Base-by-base conservation (phyloP, 2,329 filamentous ascomycete species). In the Pyrenochaeta sp. region DNA sequence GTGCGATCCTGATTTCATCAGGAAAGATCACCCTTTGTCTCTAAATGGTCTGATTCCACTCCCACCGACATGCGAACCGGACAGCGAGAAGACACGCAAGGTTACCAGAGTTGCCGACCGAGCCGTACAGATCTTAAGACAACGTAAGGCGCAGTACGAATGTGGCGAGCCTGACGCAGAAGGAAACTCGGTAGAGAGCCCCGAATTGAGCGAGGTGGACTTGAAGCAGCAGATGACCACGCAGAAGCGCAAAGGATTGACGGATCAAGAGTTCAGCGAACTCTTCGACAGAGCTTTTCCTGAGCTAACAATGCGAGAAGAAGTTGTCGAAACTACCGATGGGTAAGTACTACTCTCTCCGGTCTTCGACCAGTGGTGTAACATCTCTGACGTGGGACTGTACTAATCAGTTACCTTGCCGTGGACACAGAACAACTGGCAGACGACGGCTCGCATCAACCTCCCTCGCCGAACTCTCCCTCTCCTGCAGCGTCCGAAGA, bases 51-150 rank as follows among this genome's bases (percentile, higher is more conserved):
- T 96, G 3, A 72, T 98, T 5, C 95, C 95, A 7, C 81, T 99
- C 8, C 88, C 93, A 5, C 94, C 96, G 1, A 93, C 92, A 4
- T 99, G 95, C 77, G 94, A 97, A 78, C 91, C 95, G 0, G 96
- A 99, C 77, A 93, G 93, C 59, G 92, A 96, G 71, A 97, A 97
- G 77, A 92, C 90, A 7, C 88, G 92, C 39, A 90, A 91, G 19
- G 90, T 98, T 48, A 92, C 94, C 71, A 87, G 90, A 22, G 92
- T 99, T 15, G 92, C 93, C 7, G 90, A 98, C 74, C 91, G 90
- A 75, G 93, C 91, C 1, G 86, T 98, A 3, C 92, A 97, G 69
- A 90, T 93, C 68, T 85, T 99, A 48, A 87, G 95, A 52, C 88
- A 96, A 66, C 88, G 91, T 40, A 88, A 92, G 58, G 95, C 95